phyloP scores from a whole-genome alignment of 1,284 basidiomycete genomes.

The Afroboletus lepidellus region DNA sequence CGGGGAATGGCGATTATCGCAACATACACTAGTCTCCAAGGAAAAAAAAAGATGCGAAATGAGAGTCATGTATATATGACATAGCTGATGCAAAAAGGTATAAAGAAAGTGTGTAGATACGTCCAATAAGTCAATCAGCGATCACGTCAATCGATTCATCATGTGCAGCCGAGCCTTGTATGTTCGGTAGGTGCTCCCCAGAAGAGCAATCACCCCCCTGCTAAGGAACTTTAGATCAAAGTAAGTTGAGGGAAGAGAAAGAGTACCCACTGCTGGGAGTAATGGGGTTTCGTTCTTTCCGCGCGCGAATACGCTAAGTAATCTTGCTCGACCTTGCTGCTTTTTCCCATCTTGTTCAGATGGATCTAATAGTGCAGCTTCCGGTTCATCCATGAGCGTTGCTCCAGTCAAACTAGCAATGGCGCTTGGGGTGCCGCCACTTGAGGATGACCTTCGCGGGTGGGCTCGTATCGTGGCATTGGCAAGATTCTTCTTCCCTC shows the following conservation, averaged over 20 bases:
- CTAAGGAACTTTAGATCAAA: not conserved
- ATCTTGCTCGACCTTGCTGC: slow-evolving; percentile 23
- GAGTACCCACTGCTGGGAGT: slow-evolving; percentile 17
- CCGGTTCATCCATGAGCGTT: slow-evolving; percentile 27
- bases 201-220: slow-evolving; percentile 11
- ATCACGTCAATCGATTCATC: slow-evolving; percentile 5
- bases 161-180: slow-evolving; percentile 3
- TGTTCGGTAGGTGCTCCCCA: slow-evolving; percentile 2
- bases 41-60: not conserved
- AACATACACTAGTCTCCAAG: not conserved
- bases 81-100: not conserved
- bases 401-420: slow-evolving; percentile 11
- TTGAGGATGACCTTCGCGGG: slow-evolving; percentile 26
- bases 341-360: slow-evolving; percentile 10
- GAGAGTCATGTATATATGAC: slow-evolving; percentile 1
- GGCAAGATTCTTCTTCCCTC: slow-evolving; percentile 18
- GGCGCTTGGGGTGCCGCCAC: slow-evolving; percentile 4
- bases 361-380: slow-evolving; percentile 6
- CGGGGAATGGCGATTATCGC: not conserved
- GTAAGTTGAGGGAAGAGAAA: not conserved
- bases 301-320: slow-evolving; percentile 30
- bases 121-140: slow-evolving; percentile 10
- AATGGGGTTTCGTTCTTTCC: slow-evolving; percentile 19
- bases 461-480: slow-evolving; percentile 14
- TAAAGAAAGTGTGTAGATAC: slow-evolving; percentile 5